Conservation (phyloP, 163 green algal genomes). For the Scenedesmus sp. region DNA sequence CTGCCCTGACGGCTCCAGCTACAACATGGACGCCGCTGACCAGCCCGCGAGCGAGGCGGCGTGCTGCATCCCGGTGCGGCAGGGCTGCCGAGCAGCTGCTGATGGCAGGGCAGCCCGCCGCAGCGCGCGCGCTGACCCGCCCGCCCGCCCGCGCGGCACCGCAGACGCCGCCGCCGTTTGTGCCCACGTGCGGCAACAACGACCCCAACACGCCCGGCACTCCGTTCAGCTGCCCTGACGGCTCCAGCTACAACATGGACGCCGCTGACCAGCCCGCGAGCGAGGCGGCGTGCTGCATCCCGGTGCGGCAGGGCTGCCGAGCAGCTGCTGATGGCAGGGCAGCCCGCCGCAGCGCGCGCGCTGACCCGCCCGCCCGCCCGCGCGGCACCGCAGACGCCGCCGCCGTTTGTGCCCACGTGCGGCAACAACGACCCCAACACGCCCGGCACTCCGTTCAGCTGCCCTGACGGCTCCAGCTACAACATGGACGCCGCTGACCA, state of each 20-base stretch:
- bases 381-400: too few species aligned
- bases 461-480: neutral
- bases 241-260: neutral
- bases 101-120: too few species aligned
- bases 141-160: too few species aligned
- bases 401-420: neutral
- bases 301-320: too few species aligned
- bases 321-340: too few species aligned
- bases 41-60: neutral
- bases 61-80: neutral
- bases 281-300: neutral
- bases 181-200: conserved; percentile 4
- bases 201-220: neutral
- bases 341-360: neutral
- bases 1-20: neutral
- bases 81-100: too few species aligned
- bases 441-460: neutral
- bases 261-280: too few species aligned
- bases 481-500: too few species aligned
- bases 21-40: too few species aligned
- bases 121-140: too few species aligned
- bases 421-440: neutral
- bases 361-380: too few species aligned
- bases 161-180: neutral
- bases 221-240: neutral